Percentiles rank a stretch among this genome's conserved stretches.
phyloP scores from a whole-genome alignment of 805 yeast species.

The Candida ulmi region DNA sequence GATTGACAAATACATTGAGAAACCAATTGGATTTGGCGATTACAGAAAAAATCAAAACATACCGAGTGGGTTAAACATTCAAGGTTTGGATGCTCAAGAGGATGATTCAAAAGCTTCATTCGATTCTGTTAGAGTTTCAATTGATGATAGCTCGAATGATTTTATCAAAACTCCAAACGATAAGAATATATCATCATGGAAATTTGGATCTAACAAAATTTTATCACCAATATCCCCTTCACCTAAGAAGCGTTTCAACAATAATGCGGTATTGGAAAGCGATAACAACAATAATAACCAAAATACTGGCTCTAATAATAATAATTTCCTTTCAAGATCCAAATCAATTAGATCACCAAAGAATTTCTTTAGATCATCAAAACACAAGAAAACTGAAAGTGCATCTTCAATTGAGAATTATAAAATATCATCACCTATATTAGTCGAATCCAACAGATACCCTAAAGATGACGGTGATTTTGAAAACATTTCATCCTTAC shows the following conservation, averaged over 20 bases:
- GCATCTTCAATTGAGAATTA: slow-evolving; percentile 18
- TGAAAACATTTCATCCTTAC: neutral
- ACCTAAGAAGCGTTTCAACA: slow-evolving; percentile 4
- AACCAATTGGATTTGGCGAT: slow-evolving; percentile 15
- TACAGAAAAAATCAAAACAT: slow-evolving; percentile 15
- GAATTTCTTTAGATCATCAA: slow-evolving; percentile 16
- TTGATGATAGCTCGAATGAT: neutral
- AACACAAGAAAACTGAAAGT: slow-evolving; percentile 22
- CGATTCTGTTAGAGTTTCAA: neutral
- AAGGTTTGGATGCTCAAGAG: slow-evolving; percentile 4
- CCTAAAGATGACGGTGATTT: slow-evolving; percentile 2
- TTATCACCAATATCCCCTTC: slow-evolving; percentile 13
- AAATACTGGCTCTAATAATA: slow-evolving; percentile 3
- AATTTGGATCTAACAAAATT: slow-evolving; percentile 5
- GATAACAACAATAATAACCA: slow-evolving; percentile 1
- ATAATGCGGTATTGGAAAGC: neutral
- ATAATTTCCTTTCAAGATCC: slow-evolving; percentile 7
- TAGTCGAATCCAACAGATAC: slow-evolving; percentile 7
- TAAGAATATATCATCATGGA: neutral
- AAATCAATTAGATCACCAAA: slow-evolving; percentile 24
- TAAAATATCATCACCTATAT: slow-evolving; percentile 21
- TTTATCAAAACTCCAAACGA: slow-evolving; percentile 1
- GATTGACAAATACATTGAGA: slow-evolving; percentile 6
- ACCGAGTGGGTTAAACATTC: slow-evolving; percentile 19
- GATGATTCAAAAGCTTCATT: neutral